Conservation (phyloP, 331 rosid genomes). For the Pyracantha coccinea region DNA sequence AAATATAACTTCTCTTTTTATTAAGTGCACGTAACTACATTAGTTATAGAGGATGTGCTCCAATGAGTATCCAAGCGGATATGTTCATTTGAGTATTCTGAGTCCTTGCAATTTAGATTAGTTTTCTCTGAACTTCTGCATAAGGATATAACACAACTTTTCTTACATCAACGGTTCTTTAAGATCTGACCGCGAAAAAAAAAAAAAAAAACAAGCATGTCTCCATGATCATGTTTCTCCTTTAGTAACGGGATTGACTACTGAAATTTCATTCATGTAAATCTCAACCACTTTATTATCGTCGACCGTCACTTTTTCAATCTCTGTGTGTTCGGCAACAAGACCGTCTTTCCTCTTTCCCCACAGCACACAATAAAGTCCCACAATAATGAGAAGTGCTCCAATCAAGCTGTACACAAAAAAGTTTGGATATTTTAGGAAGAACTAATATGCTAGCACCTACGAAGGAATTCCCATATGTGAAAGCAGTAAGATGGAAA, state of each 20-base stretch:
- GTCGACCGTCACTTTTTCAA: neutral
- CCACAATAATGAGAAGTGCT: conserved; percentile 17
- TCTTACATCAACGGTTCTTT: neutral
- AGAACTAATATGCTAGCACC: neutral
- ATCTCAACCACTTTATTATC: neutral
- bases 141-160: neutral
- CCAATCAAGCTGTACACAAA: conserved; percentile 23
- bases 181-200: neutral
- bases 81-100: too few relatives aligned
- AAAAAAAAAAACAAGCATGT: neutral
- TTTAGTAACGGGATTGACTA: neutral
- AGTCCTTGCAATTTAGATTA: too few relatives aligned
- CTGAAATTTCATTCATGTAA: conserved; percentile 3
- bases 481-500: neutral
- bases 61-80: too few relatives aligned
- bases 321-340: neutral
- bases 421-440: neutral
- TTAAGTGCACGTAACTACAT: too few relatives aligned
- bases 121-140: neutral
- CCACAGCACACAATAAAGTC: conserved; percentile 31
- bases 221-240: neutral
- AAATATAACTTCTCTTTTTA: too few relatives aligned
- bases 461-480: neutral
- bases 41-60: too few relatives aligned
- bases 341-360: conserved; percentile 15